Percentiles rank a stretch among this genome's conserved stretches.
These are phyloP conservation scores for Cladophialophora carrionii DNA, from an alignment of 2,329 filamentous ascomycete genomes.

Conservation along the genomic window DNA sequence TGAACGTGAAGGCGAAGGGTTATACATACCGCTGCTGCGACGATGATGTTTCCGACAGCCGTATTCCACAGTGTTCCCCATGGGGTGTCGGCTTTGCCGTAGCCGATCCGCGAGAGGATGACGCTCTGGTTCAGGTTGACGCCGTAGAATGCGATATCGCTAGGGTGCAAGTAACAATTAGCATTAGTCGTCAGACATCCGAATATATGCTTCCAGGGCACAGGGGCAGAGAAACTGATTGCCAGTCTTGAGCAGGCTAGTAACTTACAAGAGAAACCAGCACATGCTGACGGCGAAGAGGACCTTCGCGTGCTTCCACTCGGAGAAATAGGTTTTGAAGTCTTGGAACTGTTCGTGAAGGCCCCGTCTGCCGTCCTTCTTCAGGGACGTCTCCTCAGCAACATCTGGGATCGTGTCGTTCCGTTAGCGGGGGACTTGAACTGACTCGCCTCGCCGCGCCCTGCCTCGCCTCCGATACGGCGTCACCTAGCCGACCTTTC, in stretches of 20 bases:
- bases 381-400: conserved; percentile 25
- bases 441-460: too few species aligned
- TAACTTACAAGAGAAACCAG: conserved; percentile 42
- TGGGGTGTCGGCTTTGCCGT: conserved; percentile 40
- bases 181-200: background rate
- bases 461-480: too few species aligned
- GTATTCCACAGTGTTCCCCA: conserved; percentile 44
- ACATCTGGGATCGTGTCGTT: conserved; percentile 13
- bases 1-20: too few species aligned
- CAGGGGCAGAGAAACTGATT: background rate
- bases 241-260: too few species aligned
- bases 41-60: conserved; percentile 45
- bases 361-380: conserved; percentile 23
- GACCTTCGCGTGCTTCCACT: conserved; percentile 43
- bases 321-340: conserved; percentile 42
- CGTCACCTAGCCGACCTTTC: background rate
- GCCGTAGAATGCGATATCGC: conserved; percentile 44
- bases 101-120: conserved; percentile 43
- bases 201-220: background rate
- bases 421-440: background rate
- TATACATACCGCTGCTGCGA: conserved; percentile 38
- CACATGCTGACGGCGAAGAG: conserved; percentile 42
- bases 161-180: background rate
- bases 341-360: conserved; percentile 37
- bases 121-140: conserved; percentile 45